Conservation (phyloP, 2,329 filamentous ascomycete genomes). For the Exophiala sp. region DNA sequence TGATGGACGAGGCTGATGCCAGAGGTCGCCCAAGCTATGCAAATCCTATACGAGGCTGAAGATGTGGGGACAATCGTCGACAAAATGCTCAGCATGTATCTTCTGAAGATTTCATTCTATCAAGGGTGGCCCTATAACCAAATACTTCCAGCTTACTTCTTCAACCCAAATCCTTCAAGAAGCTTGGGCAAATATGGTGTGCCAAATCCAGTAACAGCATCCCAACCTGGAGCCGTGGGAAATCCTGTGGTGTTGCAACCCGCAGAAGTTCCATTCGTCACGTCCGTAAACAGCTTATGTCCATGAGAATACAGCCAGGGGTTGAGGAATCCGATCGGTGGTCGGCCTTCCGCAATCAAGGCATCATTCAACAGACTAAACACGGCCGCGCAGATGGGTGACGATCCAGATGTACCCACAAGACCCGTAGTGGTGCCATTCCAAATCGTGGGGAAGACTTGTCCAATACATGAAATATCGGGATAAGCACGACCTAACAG, state of each 20-base stretch:
- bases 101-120: too few relatives aligned
- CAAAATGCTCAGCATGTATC: too few relatives aligned
- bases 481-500: slow-evolving; percentile 53
- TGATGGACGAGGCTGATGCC: too few relatives aligned
- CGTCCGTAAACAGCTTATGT: slow-evolving; percentile 31
- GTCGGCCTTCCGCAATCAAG: slow-evolving; percentile 22
- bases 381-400: slow-evolving; percentile 24
- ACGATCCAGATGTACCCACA: slow-evolving; percentile 42
- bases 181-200: slow-evolving; percentile 29
- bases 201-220: slow-evolving; percentile 34
- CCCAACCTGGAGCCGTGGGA: slow-evolving; percentile 32
- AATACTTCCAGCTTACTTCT: slow-evolving; percentile 3
- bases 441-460: slow-evolving; percentile 39
- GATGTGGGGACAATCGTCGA: too few relatives aligned
- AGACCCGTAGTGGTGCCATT: slow-evolving; percentile 36
- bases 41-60: too few relatives aligned
- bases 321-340: slow-evolving; percentile 27
- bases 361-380: slow-evolving; percentile 27
- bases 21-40: too few relatives aligned
- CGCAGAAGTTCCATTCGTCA: slow-evolving; percentile 31
- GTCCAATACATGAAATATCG: slow-evolving; percentile 55
- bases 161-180: slow-evolving; percentile 20
- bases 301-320: slow-evolving; percentile 26
- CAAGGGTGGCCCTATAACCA: too few relatives aligned
- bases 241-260: slow-evolving; percentile 35